A percentile compares a stretch with the other conserved stretches of the same genome.
Conservation (phyloP, 75 land plant species). For the Pinus tabuliformis region DNA sequence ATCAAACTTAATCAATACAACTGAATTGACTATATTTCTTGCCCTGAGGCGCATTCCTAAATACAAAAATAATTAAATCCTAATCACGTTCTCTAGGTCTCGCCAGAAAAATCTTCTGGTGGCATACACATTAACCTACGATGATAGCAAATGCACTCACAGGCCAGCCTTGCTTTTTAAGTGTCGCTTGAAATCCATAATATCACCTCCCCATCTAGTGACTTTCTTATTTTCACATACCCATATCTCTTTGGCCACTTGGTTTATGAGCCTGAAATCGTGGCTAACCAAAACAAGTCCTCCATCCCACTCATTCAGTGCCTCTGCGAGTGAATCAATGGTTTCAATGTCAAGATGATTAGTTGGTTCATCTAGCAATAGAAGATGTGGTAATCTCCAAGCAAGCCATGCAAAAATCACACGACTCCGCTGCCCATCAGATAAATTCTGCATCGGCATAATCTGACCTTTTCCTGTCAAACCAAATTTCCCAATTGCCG, state of each 20-base stretch:
- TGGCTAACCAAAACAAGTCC: slow-evolving; percentile 91
- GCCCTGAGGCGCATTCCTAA: not conserved
- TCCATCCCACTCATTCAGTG: slow-evolving; percentile 93
- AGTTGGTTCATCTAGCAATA: slow-evolving; percentile 78
- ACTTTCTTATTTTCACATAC: slow-evolving; percentile 80
- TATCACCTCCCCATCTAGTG: slow-evolving; percentile 83
- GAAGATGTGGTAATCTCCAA: slow-evolving; percentile 34
- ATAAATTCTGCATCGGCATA: slow-evolving; percentile 37
- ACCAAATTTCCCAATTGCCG: slow-evolving; percentile 74
- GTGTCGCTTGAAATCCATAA: slow-evolving; percentile 84
- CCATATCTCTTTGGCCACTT: slow-evolving; percentile 93
- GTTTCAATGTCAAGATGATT: slow-evolving; percentile 42
- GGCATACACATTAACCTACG: not conserved
- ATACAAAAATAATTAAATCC: not conserved
- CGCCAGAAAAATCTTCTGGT: not conserved
- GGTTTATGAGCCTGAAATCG: slow-evolving; percentile 88
- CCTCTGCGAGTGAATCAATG: slow-evolving; percentile 88
- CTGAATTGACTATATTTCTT: not conserved
- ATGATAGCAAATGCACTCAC: slow-evolving; percentile 6
- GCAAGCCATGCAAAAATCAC: slow-evolving; percentile 42
- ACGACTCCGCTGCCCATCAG: slow-evolving; percentile 27
- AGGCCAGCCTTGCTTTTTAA: slow-evolving; percentile 75
- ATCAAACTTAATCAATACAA: too few species aligned
- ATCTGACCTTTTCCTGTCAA: slow-evolving; percentile 64
- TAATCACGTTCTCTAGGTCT: not conserved